phyloP scores from a whole-genome alignment of 345 rosid genomes.

The Clausena lansium region DNA sequence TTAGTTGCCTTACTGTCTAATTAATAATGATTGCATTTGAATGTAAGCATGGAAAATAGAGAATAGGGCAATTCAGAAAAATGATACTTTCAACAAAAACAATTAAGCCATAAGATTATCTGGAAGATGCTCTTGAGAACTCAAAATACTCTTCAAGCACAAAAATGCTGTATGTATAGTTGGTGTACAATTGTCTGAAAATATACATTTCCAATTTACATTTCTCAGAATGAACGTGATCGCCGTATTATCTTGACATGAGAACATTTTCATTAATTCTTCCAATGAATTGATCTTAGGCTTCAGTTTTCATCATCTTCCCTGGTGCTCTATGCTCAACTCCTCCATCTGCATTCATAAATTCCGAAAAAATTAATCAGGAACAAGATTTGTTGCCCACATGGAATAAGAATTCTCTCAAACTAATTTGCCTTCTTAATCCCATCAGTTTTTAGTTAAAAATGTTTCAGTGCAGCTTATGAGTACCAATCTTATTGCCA shows the following conservation, averaged over 20 bases:
- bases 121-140: not conserved
- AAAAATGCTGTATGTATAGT: not conserved
- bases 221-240: not conserved
- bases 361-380: not conserved
- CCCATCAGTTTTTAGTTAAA: not conserved
- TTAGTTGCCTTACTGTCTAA: too few relatives aligned
- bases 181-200: not conserved
- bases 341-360: not conserved
- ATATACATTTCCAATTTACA: not conserved
- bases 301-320: not conserved
- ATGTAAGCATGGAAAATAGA: not conserved
- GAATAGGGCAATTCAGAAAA: too few relatives aligned
- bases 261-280: not conserved
- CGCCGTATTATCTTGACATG: not conserved
- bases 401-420: not conserved
- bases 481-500: not conserved
- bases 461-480: not conserved
- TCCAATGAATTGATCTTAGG: not conserved
- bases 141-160: conserved; percentile 6
- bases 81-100: not conserved
- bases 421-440: not conserved
- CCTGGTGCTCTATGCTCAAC: not conserved
- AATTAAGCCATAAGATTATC: too few relatives aligned
- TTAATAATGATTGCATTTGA: not conserved
- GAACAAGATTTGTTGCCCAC: not conserved